Base-by-base conservation (phyloP, 352 stramenopile species). In the Blastocystis sp. region DNA sequence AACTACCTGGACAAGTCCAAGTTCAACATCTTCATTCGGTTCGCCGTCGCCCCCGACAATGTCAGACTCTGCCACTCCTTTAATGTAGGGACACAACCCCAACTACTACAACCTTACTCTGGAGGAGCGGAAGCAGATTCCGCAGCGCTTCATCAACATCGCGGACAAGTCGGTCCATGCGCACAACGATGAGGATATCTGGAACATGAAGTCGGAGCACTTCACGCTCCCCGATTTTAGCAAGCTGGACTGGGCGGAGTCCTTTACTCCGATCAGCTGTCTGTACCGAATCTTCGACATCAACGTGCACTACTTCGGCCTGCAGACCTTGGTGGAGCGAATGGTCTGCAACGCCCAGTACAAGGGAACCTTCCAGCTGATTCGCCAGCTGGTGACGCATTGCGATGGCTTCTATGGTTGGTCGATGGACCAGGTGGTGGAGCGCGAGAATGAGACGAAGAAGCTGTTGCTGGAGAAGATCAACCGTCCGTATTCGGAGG, bases 11-110 rank as follows among this genome's bases (percentile, higher is more conserved):
- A 81, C 46, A 61, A 64, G 46, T 48, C 24, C n/a, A 81, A 81
- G 51, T 81, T 81, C 36, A 63, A 54, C 48, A 81, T 81, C 24
- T 81, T 81, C 36, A 81, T 81, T 64, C 69, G 69, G 16, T 81
- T 81, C 44, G 69, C 69, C 4, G 69, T 81, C 1, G 69, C 69
- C 42, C 69, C 69, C 24, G 69, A 81, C 40, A 49, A 61, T 18
- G 69, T 81, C 18, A 6, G 21, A 2, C 27, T 64, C 11, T 32
- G 34, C 53, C 2, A 54, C 29, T 29, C 27, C 11, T 38, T 51
- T 40, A 14, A 21, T 14, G 9, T 64, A 81, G 69, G 69, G 69
- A 40, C 36, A 7, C 14, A 81, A 81, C 27, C 69, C 69, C 9
- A 81, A 81, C 16, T 81, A 81, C 51, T 81, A 81, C 27, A 14